These are phyloP conservation scores for Talaromyces sp. DNA, from an alignment of 2,329 filamentous ascomycete species.

Conservation along the genomic window DNA sequence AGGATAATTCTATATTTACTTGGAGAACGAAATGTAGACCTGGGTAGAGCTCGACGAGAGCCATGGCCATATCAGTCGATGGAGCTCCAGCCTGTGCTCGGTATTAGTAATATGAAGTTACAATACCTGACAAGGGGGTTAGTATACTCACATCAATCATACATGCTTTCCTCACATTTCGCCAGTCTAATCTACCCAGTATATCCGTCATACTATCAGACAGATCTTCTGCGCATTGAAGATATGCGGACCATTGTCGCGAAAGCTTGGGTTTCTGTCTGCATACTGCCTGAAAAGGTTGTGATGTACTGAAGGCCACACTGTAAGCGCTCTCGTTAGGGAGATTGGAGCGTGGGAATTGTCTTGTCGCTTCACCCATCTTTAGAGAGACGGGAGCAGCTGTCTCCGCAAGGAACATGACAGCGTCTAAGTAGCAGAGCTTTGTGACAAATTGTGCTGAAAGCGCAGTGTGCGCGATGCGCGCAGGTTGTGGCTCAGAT, in stretches of 20 bases:
- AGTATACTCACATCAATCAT: not conserved
- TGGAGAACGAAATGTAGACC: not conserved
- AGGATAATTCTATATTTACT: not conserved
- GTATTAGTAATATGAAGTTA: not conserved
- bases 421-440: conserved; percentile 36
- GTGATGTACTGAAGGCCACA: not conserved
- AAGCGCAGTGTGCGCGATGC: conserved; percentile 39
- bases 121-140: not conserved
- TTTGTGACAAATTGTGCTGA: conserved; percentile 39
- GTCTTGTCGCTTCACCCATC: conserved; percentile 24
- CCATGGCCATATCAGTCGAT: not conserved
- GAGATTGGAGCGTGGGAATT: not conserved
- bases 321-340: not conserved
- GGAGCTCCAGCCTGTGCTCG: not conserved
- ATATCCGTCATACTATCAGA: not conserved
- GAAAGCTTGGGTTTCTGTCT: not conserved
- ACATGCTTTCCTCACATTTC: not conserved
- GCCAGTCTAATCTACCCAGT: not conserved
- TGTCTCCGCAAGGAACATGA: conserved; percentile 39
- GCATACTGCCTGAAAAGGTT: not conserved
- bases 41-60: not conserved
- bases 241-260: not conserved
- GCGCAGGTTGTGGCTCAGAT: conserved; percentile 29
- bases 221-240: not conserved
- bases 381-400: conserved; percentile 36